phyloP scores from a whole-genome alignment of 1,284 basidiomycete genomes.

The Termitomyces sp. region DNA sequence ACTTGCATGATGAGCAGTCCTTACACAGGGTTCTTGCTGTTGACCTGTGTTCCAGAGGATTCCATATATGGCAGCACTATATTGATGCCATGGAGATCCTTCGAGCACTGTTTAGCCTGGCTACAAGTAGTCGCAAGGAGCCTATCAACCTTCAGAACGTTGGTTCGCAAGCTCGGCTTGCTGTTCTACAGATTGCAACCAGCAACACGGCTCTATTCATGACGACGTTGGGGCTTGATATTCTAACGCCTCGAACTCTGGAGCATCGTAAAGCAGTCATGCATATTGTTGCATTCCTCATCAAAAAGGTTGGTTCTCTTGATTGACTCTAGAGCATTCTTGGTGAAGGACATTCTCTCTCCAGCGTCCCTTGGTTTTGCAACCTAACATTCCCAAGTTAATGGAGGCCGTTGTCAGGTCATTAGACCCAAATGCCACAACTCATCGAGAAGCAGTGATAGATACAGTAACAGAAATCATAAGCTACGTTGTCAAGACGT shows the following conservation, averaged over 20 bases:
- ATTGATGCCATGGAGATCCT: conserved; percentile 89
- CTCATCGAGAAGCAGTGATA: conserved; percentile 81
- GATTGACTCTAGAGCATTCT: neutral
- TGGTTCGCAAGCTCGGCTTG: conserved; percentile 67
- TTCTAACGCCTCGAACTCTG: conserved; percentile 73
- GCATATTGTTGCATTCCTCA: conserved; percentile 91
- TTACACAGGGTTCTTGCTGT: conserved; percentile 73
- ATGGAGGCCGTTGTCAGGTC: conserved; percentile 97
- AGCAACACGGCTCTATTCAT: conserved; percentile 90
- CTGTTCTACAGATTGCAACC: conserved; percentile 82
- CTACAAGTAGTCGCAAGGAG: conserved; percentile 71
- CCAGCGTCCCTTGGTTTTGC: conserved; percentile 76
- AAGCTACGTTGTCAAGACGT: conserved; percentile 87
- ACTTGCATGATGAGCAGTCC: conserved; percentile 68
- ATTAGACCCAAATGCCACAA: conserved; percentile 84
- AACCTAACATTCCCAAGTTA: conserved; percentile 81
- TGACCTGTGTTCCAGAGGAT: conserved; percentile 86
- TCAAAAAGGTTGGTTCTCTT: conserved; percentile 65
- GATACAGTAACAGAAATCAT: conserved; percentile 93
- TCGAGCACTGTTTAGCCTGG: conserved; percentile 78
- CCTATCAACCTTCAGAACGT: conserved; percentile 57
- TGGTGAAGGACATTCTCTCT: neutral
- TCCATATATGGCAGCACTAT: conserved; percentile 92
- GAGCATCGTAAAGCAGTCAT: conserved; percentile 86
- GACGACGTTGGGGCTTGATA: conserved; percentile 90